Percentiles rank a stretch among this genome's conserved stretches.
Evolutionary conservation across 2,329 filamentous ascomycete species (phyloP).

Genomic region (Monilinia aucupariae): DNA sequence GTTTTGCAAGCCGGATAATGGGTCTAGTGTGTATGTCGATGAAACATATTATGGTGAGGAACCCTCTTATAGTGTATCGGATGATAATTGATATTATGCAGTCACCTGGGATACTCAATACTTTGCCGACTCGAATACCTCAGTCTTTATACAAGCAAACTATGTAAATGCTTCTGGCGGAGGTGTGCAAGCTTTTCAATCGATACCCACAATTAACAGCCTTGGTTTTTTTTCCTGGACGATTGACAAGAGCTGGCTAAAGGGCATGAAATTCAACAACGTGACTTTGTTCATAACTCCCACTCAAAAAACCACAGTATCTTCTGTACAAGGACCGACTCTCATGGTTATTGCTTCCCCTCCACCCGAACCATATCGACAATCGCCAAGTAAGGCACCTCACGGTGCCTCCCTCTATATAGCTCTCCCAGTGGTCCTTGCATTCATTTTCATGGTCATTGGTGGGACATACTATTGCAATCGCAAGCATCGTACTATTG

Average conservation of each 20-base stretch:
- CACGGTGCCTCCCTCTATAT: slow-evolving; percentile 30
- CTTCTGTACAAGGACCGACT: slow-evolving; percentile 25
- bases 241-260: slow-evolving; percentile 28
- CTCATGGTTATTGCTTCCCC: slow-evolving; percentile 27
- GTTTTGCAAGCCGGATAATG: slow-evolving; percentile 33
- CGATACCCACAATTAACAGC: slow-evolving; percentile 20
- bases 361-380: slow-evolving; percentile 22
- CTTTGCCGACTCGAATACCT: slow-evolving; percentile 26
- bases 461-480: slow-evolving; percentile 28
- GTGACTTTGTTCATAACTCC: slow-evolving; percentile 29
- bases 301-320: slow-evolving; percentile 19
- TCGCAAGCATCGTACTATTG: slow-evolving; percentile 29
- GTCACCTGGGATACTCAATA: slow-evolving; percentile 33
- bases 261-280: slow-evolving; percentile 27
- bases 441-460: slow-evolving; percentile 28
- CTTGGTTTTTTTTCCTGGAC: slow-evolving; percentile 29
- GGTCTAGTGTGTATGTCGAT: slow-evolving; percentile 29
- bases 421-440: slow-evolving; percentile 30
- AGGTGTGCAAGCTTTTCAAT: slow-evolving; percentile 31
- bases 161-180: slow-evolving; percentile 30
- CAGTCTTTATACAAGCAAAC: slow-evolving; percentile 30
- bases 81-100: slow-evolving; percentile 11
- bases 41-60: slow-evolving; percentile 31
- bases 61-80: not conserved
- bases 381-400: slow-evolving; percentile 22